Evolutionary conservation across 257 asterid species (phyloP).

Genomic region (Plantago major): DNA sequence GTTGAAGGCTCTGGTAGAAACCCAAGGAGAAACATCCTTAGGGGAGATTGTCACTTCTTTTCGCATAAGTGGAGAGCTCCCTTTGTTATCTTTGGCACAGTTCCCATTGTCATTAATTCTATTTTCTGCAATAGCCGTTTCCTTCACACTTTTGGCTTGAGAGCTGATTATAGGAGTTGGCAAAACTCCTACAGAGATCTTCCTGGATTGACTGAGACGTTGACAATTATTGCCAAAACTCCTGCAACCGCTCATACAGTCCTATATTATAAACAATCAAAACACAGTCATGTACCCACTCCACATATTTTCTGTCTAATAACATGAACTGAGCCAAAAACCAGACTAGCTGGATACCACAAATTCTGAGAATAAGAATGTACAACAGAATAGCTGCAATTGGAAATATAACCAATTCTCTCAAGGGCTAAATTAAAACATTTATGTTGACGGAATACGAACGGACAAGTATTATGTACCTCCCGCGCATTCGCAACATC

Average conservation of each 20-base stretch:
- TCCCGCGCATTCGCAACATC: constrained; percentile 26
- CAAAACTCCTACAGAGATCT: constrained; percentile 76
- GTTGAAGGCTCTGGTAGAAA: constrained; percentile 49
- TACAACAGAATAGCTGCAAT: neutral
- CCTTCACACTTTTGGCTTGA: constrained; percentile 29
- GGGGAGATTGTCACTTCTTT: constrained; percentile 32
- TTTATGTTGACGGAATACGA: constrained; percentile 8
- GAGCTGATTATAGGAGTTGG: constrained; percentile 43
- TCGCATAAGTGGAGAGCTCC: constrained; percentile 27
- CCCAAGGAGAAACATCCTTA: constrained; percentile 53
- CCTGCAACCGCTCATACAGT: constrained; percentile 33
- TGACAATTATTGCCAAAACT: constrained; percentile 52
- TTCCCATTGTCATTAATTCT: constrained; percentile 29
- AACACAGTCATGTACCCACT: constrained; percentile 22
- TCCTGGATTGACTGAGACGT: constrained; percentile 61
- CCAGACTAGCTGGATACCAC: constrained; percentile 4
- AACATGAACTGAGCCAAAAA: neutral
- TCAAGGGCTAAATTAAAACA: constrained; percentile 8
- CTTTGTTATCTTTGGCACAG: constrained; percentile 28
- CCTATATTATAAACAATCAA: constrained; percentile 36
- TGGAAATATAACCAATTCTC: neutral
- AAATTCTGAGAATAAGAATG: constrained; percentile 1
- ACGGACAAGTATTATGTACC: constrained; percentile 21
- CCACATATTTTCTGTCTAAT: constrained; percentile 6
- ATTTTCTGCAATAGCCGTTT: constrained; percentile 28